Evolutionary conservation across 331 rosid species (phyloP).

Genomic region (Quercus phellos): DNA sequence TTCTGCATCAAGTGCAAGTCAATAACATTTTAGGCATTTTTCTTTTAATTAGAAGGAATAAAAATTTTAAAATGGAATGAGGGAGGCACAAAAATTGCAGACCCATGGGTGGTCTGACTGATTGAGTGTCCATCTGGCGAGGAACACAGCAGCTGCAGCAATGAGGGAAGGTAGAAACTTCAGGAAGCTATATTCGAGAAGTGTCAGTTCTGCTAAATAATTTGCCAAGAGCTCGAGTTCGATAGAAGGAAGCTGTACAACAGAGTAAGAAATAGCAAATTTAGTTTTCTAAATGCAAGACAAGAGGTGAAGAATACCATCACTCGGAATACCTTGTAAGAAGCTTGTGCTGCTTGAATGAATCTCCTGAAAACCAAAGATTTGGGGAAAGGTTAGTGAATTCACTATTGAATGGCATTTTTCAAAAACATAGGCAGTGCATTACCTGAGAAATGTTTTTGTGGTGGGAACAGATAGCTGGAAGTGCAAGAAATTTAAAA

Average conservation of each 20-base stretch:
- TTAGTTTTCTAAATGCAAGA: background rate
- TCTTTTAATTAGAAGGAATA: background rate
- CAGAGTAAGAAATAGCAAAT: constrained; percentile 6
- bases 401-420: background rate
- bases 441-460: constrained; percentile 88
- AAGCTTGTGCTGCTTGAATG: constrained; percentile 73
- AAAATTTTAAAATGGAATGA: background rate
- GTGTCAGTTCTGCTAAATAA: constrained; percentile 84
- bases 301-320: background rate
- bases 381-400: background rate
- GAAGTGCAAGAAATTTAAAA: constrained; percentile 61
- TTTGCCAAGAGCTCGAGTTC: constrained; percentile 85
- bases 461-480: constrained; percentile 76
- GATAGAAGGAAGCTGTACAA: constrained; percentile 55
- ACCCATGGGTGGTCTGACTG: constrained; percentile 88
- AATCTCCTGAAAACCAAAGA: constrained; percentile 68
- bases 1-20: constrained; percentile 46
- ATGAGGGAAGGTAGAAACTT: constrained; percentile 72
- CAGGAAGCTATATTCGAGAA: constrained; percentile 69
- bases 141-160: constrained; percentile 90
- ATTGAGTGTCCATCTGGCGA: constrained; percentile 89
- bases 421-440: constrained; percentile 5
- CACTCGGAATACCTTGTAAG: constrained; percentile 49
- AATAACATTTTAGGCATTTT: constrained; percentile 1
- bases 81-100: constrained; percentile 20